Conservation (phyloP, 2,329 filamentous ascomycete genomes). For the Arthrobotrys musiformis region DNA sequence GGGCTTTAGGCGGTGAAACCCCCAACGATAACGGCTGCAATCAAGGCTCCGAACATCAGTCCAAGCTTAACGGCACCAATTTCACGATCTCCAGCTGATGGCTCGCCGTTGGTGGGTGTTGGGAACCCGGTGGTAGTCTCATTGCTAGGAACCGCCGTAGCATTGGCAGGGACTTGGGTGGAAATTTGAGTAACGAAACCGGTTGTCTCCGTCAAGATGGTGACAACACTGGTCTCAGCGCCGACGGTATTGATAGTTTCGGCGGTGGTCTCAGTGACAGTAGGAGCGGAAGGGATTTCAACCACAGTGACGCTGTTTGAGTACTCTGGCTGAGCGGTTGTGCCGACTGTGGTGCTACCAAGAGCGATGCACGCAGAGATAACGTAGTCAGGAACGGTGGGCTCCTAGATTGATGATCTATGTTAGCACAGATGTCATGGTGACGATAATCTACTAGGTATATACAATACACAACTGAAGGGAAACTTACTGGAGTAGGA, state of each 20-base stretch:
- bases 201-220: slow-evolving; percentile 24
- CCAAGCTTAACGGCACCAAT: slow-evolving; percentile 9
- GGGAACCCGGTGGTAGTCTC: neutral
- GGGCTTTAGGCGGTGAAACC: neutral
- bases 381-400: slow-evolving; percentile 35
- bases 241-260: slow-evolving; percentile 31
- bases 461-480: neutral
- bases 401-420: slow-evolving; percentile 14
- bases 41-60: neutral
- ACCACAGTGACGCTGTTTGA: neutral
- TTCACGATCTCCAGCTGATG: slow-evolving; percentile 3
- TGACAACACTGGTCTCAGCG: slow-evolving; percentile 23
- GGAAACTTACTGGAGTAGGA: slow-evolving; percentile 12
- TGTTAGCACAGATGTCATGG: neutral
- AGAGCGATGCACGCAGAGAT: slow-evolving; percentile 30
- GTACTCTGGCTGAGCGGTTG: neutral
- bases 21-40: neutral
- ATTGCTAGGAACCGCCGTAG: neutral
- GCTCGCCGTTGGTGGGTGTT: neutral
- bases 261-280: neutral
- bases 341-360: neutral
- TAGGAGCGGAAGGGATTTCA: slow-evolving; percentile 5
- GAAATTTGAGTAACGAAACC: neutral
- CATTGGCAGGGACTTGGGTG: neutral
- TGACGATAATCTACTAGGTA: neutral